phyloP scores from a whole-genome alignment of 225 moss, liverwort and hornwort genomes.

The Straminergon stramineum region DNA sequence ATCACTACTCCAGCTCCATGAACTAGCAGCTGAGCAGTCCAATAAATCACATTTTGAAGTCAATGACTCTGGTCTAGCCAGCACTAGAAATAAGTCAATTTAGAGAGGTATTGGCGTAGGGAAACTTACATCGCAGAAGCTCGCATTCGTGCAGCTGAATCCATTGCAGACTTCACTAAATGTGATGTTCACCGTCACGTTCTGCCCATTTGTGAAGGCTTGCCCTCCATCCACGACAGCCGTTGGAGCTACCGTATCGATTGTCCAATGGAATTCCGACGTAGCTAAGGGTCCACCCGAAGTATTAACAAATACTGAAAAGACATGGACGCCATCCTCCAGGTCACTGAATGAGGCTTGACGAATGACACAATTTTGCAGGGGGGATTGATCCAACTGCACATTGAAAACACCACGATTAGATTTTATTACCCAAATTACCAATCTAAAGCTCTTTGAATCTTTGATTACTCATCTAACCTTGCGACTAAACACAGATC shows the following conservation, averaged over 20 bases:
- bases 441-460: not conserved
- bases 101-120: not conserved
- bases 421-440: not conserved
- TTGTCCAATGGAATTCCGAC: constrained; percentile 21
- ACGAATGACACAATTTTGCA: constrained; percentile 7
- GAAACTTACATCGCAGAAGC: constrained; percentile 22
- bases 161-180: constrained; percentile 30
- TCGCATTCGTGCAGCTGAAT: constrained; percentile 14
- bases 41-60: not conserved
- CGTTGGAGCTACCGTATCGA: constrained; percentile 31
- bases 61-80: not conserved
- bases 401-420: not conserved
- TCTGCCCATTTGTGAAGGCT: constrained; percentile 21
- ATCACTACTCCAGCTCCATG: constrained; percentile 25
- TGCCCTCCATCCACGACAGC: constrained; percentile 17
- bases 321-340: constrained; percentile 21
- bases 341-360: not conserved
- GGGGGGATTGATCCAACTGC: constrained; percentile 26
- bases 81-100: not conserved
- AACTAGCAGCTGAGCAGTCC: constrained; percentile 14
- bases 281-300: not conserved
- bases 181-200: constrained; percentile 25
- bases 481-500: not conserved
- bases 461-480: not conserved
- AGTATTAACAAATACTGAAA: constrained; percentile 21